These are phyloP conservation scores for Chalaropsis thielavioides DNA, from an alignment of 2,329 filamentous ascomycete genomes.

Conservation along the genomic window DNA sequence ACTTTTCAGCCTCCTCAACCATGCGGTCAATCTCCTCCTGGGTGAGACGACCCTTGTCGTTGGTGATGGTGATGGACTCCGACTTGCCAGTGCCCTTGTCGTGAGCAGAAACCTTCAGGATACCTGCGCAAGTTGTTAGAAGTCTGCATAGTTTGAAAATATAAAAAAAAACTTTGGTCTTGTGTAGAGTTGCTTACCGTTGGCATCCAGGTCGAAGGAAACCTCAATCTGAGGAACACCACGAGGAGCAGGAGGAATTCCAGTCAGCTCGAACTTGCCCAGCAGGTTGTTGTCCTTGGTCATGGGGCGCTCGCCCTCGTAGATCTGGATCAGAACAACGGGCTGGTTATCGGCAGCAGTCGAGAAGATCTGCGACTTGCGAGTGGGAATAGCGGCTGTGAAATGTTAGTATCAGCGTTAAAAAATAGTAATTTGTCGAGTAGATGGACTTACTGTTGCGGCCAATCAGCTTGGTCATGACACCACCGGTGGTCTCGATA, in stretches of 20 bases:
- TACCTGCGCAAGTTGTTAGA: conserved; percentile 28
- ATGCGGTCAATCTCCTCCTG: conserved; percentile 98
- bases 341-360: conserved; percentile 95
- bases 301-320: conserved; percentile 82
- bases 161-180: background rate
- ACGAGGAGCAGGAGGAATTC: conserved; percentile 86
- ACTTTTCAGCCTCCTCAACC: conserved; percentile 96
- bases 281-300: conserved; percentile 96
- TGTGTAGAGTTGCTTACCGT: conserved; percentile 38
- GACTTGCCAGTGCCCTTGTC: conserved; percentile 98
- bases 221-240: conserved; percentile 98
- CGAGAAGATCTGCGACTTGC: conserved; percentile 96
- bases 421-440: background rate
- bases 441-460: conserved; percentile 47
- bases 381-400: conserved; percentile 65
- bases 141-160: background rate
- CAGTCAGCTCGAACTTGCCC: conserved; percentile 95
- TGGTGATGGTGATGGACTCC: conserved; percentile 97
- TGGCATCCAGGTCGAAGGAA: conserved; percentile 92
- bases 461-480: conserved; percentile 94
- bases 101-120: conserved; percentile 86
- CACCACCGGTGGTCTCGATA: conserved; percentile 93
- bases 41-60: conserved; percentile 95
- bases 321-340: conserved; percentile 89
- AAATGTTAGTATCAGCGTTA: background rate